Percentiles rank a stretch among this genome's conserved stretches.
Evolutionary conservation across 1,284 basidiomycete genomes (phyloP).

Genomic region (Apiotrichum siamense): DNA sequence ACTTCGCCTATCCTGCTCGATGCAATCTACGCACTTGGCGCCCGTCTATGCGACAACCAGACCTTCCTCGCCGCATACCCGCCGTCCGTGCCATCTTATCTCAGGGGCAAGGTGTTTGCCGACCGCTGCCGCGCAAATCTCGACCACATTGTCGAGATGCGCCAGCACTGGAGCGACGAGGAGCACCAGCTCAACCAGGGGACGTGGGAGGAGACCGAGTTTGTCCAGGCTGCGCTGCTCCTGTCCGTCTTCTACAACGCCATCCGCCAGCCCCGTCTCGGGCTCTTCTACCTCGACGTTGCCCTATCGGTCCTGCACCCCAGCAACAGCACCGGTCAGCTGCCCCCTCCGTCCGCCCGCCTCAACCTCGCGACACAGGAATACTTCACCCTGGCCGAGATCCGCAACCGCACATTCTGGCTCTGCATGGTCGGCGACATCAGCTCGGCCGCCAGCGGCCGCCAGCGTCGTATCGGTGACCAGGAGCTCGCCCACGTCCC

Average conservation of each 20-base stretch:
- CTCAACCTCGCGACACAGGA: conserved; percentile 28
- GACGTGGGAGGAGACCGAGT: conserved; percentile 47
- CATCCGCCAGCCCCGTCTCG: conserved; percentile 40
- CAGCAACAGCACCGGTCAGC: conserved; percentile 10
- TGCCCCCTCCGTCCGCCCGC: conserved; percentile 21
- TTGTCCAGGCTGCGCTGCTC: conserved; percentile 44
- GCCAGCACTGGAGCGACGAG: conserved; percentile 28
- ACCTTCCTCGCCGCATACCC: conserved; percentile 28
- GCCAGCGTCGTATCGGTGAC: conserved; percentile 32
- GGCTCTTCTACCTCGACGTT: conserved; percentile 44
- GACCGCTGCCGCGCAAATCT: conserved; percentile 35
- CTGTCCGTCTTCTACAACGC: conserved; percentile 46
- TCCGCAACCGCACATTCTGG: conserved; percentile 44
- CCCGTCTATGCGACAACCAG: conserved; percentile 43
- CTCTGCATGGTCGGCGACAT: conserved; percentile 44
- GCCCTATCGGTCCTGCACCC: conserved; percentile 36
- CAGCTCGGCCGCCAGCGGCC: conserved; percentile 35
- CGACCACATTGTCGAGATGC: conserved; percentile 31
- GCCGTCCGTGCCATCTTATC: conserved; percentile 26
- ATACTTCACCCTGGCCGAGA: conserved; percentile 36
- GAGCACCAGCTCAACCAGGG: conserved; percentile 27
- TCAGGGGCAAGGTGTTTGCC: conserved; percentile 40
- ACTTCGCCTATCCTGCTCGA: conserved; percentile 47
- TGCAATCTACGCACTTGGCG: conserved; percentile 47
- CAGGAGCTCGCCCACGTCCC: conserved; percentile 37